A percentile compares a stretch with the other conserved stretches of the same genome.
Conservation (phyloP, 805 yeast genomes). For the Candida hispaniensis region DNA sequence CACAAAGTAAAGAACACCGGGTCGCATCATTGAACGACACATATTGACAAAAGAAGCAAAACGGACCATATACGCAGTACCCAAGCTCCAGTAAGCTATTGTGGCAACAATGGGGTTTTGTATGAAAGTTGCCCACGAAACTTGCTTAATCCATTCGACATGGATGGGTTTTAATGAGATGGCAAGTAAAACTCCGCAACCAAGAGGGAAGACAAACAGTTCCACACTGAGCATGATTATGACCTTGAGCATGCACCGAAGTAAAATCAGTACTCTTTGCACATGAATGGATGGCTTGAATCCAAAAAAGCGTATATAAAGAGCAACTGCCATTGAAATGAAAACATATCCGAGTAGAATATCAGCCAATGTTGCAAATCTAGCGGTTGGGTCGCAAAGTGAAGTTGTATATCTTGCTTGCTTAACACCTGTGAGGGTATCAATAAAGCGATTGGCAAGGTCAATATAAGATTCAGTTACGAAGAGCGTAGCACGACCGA, state of each 20-base stretch:
- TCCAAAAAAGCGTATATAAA: constrained; percentile 4
- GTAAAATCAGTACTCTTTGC: constrained; percentile 19
- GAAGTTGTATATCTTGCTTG: constrained; percentile 11
- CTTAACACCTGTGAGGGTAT: not conserved
- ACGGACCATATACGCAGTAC: constrained; percentile 77
- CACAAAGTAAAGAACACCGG: constrained; percentile 84
- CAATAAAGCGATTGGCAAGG: constrained; percentile 4
- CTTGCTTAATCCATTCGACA: constrained; percentile 5
- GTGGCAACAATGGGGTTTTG: constrained; percentile 23
- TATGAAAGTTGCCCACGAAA: constrained; percentile 6
- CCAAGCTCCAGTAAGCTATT: constrained; percentile 50
- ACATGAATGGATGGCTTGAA: constrained; percentile 3
- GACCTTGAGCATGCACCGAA: constrained; percentile 55
- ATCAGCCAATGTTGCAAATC: constrained; percentile 4
- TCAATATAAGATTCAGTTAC: constrained; percentile 3
- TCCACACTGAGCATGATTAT: constrained; percentile 66
- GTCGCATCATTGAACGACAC: constrained; percentile 67
- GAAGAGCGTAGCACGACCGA: constrained; percentile 15
- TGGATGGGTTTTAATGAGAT: constrained; percentile 51
- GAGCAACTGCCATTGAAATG: not conserved
- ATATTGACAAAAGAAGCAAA: constrained; percentile 81
- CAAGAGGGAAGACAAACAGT: constrained; percentile 71
- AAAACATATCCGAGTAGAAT: constrained; percentile 3
- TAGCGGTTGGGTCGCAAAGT: constrained; percentile 8
- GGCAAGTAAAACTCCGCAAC: constrained; percentile 72